These are phyloP conservation scores for Gnaphalium uliginosum DNA, from an alignment of 129 eudicot genomes.

Conservation along the genomic window DNA sequence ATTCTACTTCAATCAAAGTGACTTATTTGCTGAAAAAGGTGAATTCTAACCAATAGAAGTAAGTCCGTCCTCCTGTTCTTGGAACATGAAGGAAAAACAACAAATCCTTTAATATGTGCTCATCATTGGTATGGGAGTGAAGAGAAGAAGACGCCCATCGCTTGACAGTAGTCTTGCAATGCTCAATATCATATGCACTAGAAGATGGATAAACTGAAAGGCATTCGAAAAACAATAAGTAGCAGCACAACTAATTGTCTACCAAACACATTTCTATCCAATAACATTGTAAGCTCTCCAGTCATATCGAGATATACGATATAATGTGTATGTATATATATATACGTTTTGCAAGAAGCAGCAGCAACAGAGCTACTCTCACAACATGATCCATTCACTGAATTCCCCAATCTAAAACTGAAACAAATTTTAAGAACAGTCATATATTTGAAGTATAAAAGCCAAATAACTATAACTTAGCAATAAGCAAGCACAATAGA, in stretches of 20 bases:
- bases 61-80: slow-evolving; percentile 94
- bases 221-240: slow-evolving; percentile 34
- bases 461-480: background rate
- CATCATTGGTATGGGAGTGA: slow-evolving; percentile 53
- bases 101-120: slow-evolving; percentile 62
- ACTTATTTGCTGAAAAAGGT: background rate
- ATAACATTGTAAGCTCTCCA: background rate
- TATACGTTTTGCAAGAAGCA: slow-evolving; percentile 45
- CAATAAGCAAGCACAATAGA: background rate
- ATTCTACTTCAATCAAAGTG: slow-evolving; percentile 2
- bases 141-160: slow-evolving; percentile 75
- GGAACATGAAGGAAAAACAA: slow-evolving; percentile 92
- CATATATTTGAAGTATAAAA: background rate
- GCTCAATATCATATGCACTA: slow-evolving; percentile 43
- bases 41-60: slow-evolving; percentile 73
- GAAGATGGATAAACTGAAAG: slow-evolving; percentile 40
- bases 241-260: background rate
- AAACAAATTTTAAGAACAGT: background rate
- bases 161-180: slow-evolving; percentile 61
- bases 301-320: background rate
- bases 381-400: slow-evolving; percentile 43
- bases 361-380: slow-evolving; percentile 38
- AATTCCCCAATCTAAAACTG: background rate
- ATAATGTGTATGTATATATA: background rate
- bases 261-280: background rate